Evolutionary conservation across 2,329 filamentous ascomycete species (phyloP), one percentile per base, ranked within the genome.

Genomic region (Fusarium tuaranense): DNA sequence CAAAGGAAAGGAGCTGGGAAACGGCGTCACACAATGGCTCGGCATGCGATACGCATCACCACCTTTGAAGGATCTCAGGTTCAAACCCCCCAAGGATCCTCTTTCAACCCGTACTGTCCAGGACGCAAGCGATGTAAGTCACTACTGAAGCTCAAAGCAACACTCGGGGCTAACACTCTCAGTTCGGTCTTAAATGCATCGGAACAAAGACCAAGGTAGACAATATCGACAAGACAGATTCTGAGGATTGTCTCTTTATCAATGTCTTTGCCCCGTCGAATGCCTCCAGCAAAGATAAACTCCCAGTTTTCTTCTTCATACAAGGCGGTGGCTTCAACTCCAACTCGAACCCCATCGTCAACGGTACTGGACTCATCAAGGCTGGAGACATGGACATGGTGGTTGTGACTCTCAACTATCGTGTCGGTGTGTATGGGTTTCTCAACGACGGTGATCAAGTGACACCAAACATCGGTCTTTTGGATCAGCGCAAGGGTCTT

Each of bases 41-140:
- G 94, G 93, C 2, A 90, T 97, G 72, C 89, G 93, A 51, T 97
- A 91, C 83, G 94, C 93, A 2, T 91, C 92, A 7, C 86, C 93
- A 16, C 94, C 94, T 0, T 67, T 93, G 3, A 92, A 91, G 1
- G 76, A 88, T 7, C 80, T 94, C 69, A 88, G 94, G 22, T 96
- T 95, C 78, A 85, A 87, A 63, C 90, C 91, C 14, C 93, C 94
- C 0, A 84, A 88, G 76, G 91, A 94, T 79, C 93, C 93, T 2
- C 72, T 83, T 0, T 75, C 80, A 2, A 82, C 85, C 20, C 69
- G 82, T 3, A 84, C 82, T 2, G 79, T 89, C 5, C 87, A 90
- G 67, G 77, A 86, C 65, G 92, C 92, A 22, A 84, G 85, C n/a
- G 78, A 86, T 80, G 90, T 91, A 80, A 74, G 81, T 32, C 16